Conservation (phyloP, 257 asterid genomes). For the Ehretia macrophylla region DNA sequence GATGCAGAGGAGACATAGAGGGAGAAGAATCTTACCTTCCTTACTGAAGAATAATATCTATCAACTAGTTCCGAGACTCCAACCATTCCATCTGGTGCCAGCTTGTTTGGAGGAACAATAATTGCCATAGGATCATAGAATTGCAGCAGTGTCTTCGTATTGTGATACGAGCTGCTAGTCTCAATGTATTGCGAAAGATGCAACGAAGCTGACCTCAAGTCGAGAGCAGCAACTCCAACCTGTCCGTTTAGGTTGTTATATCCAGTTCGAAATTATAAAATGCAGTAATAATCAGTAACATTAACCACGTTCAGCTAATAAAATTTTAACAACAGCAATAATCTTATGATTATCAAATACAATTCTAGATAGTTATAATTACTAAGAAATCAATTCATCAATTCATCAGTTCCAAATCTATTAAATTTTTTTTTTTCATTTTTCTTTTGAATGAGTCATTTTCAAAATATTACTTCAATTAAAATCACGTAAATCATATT, state of each 20-base stretch:
- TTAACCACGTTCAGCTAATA: conserved; percentile 5
- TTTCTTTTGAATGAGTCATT: background rate
- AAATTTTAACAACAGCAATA: background rate
- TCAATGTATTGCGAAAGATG: conserved; percentile 97
- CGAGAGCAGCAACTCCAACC: conserved; percentile 99
- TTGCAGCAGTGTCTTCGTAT: conserved; percentile 82
- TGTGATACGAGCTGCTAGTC: conserved; percentile 90
- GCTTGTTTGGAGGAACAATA: conserved; percentile 79
- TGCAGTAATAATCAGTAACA: conserved; percentile 5
- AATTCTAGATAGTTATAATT: no score
- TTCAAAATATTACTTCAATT: background rate
- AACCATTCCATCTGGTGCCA: conserved; percentile 89
- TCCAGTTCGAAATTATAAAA: background rate
- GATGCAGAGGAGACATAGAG: conserved; percentile 8
- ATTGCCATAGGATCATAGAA: conserved; percentile 86
- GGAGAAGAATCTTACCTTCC: conserved; percentile 44
- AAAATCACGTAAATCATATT: no score
- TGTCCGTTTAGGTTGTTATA: conserved; percentile 19
- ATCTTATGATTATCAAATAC: background rate
- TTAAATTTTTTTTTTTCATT: no score
- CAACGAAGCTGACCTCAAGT: conserved; percentile 89
- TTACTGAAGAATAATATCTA: conserved; percentile 58
- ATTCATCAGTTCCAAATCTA: background rate
- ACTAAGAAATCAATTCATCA: background rate
- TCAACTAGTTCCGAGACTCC: conserved; percentile 91